Evolutionary conservation across 257 asterid genomes (phyloP).

Genomic region (Jacaranda mimosifolia): DNA sequence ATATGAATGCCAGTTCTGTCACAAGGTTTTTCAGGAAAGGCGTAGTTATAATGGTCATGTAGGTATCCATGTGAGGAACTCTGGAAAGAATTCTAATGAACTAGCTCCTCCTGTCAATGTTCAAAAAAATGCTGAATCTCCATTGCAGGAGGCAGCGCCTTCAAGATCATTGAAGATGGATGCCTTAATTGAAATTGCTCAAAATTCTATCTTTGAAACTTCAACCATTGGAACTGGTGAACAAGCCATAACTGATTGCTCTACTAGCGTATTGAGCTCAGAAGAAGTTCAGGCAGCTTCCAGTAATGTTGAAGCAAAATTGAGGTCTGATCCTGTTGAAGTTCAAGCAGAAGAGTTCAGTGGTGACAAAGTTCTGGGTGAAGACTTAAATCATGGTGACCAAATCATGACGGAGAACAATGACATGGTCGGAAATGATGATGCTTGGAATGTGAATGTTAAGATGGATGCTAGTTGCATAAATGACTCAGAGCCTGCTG

Average conservation of each 20-base stretch:
- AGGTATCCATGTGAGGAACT: constrained; percentile 81
- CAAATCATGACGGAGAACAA: constrained; percentile 43
- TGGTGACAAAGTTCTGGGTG: constrained; percentile 42
- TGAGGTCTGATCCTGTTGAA: constrained; percentile 48
- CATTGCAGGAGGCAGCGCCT: constrained; percentile 44
- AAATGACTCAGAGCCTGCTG: constrained; percentile 49
- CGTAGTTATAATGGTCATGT: constrained; percentile 90
- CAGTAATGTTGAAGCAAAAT: constrained; percentile 38
- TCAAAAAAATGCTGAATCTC: constrained; percentile 49
- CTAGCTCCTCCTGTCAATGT: constrained; percentile 44
- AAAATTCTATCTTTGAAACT: constrained; percentile 49
- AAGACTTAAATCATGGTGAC: constrained; percentile 45
- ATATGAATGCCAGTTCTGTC: constrained; percentile 94
- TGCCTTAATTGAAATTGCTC: constrained; percentile 65
- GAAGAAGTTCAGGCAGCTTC: constrained; percentile 53
- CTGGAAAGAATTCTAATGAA: constrained; percentile 59
- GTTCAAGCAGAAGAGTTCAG: constrained; percentile 44
- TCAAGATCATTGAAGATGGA: constrained; percentile 59
- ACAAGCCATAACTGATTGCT: constrained; percentile 40
- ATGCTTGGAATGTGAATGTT: constrained; percentile 40
- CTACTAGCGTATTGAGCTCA: constrained; percentile 45
- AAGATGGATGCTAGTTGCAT: constrained; percentile 44
- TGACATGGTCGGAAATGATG: constrained; percentile 42
- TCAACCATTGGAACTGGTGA: constrained; percentile 46
- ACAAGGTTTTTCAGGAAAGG: constrained; percentile 83